phyloP scores from a whole-genome alignment of 306 rosid species.

The Medicago arabica region DNA sequence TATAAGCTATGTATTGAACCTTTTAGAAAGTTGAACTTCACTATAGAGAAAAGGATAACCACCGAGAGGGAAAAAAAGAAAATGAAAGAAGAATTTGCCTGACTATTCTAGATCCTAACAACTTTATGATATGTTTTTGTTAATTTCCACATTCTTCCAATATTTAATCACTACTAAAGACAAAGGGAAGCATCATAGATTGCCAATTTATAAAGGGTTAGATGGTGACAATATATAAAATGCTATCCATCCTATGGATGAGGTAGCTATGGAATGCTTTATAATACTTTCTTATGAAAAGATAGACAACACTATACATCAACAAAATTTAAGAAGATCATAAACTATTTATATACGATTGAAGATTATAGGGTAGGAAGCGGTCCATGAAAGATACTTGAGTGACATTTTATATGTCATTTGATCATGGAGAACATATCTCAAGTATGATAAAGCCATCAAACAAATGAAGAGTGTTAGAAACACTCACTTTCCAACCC shows the following conservation, averaged over 20 bases:
- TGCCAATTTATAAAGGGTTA: slow-evolving; percentile 43
- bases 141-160: slow-evolving; percentile 38
- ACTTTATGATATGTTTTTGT: slow-evolving; percentile 43
- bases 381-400: slow-evolving; percentile 48
- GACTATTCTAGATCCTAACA: slow-evolving; percentile 43
- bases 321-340: background rate
- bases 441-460: too few species aligned
- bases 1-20: slow-evolving; percentile 20
- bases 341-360: slow-evolving; percentile 8
- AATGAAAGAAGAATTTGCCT: slow-evolving; percentile 40
- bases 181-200: slow-evolving; percentile 40
- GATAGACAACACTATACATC: slow-evolving; percentile 53
- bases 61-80: background rate
- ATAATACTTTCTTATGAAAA: slow-evolving; percentile 41
- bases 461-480: too few species aligned
- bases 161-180: slow-evolving; percentile 42
- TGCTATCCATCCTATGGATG: slow-evolving; percentile 46
- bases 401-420: slow-evolving; percentile 41
- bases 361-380: slow-evolving; percentile 21
- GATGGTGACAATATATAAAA: slow-evolving; percentile 61
- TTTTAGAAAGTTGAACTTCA: slow-evolving; percentile 41
- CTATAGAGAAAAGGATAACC: slow-evolving; percentile 39
- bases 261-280: slow-evolving; percentile 25
- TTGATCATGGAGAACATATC: slow-evolving; percentile 43
- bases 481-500: too few species aligned